phyloP scores from a whole-genome alignment of 192 early-diverging fungal species.

The Coemansia sp. region DNA sequence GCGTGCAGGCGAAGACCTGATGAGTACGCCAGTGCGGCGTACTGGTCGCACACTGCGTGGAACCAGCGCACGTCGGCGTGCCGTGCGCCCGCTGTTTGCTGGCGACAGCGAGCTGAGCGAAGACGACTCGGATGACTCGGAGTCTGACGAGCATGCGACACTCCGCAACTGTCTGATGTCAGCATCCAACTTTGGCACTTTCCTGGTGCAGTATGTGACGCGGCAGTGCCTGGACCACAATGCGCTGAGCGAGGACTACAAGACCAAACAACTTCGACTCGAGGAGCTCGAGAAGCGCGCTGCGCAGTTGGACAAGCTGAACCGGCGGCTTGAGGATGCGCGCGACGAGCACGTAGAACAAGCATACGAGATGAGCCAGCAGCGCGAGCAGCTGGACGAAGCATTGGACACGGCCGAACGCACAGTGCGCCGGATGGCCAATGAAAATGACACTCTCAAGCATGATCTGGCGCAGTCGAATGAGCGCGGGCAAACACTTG shows the following conservation, averaged over 20 bases:
- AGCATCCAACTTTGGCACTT: constrained; percentile 46
- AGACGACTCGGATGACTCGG: constrained; percentile 15
- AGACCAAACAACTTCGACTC: constrained; percentile 9
- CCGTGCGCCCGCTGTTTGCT: constrained; percentile 21
- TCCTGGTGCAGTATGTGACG: constrained; percentile 50
- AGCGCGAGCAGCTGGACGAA: constrained; percentile 21
- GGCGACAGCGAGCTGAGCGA: constrained; percentile 33
- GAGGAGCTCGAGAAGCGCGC: constrained; percentile 33
- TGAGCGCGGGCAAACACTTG: constrained; percentile 63
- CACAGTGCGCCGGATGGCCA: constrained; percentile 22
- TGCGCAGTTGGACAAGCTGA: constrained; percentile 25
- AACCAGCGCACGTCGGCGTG: constrained; percentile 38
- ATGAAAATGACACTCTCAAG: constrained; percentile 60
- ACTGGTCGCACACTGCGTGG: constrained; percentile 24
- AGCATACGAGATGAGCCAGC: constrained; percentile 35
- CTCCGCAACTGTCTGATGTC: constrained; percentile 43
- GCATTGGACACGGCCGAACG: constrained; percentile 25
- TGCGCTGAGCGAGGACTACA: constrained; percentile 34
- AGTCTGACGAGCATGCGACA: constrained; percentile 27
- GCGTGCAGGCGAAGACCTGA: constrained; percentile 42
- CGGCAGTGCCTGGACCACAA: constrained; percentile 45
- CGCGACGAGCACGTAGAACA: constrained; percentile 35
- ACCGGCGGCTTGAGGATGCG: constrained; percentile 33
- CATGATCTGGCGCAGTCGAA: constrained; percentile 54
- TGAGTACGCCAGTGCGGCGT: constrained; percentile 48